Percentiles rank a stretch among this genome's conserved stretches.
phyloP scores from a whole-genome alignment of 2,329 filamentous ascomycete genomes.

The Diplodia seriata region DNA sequence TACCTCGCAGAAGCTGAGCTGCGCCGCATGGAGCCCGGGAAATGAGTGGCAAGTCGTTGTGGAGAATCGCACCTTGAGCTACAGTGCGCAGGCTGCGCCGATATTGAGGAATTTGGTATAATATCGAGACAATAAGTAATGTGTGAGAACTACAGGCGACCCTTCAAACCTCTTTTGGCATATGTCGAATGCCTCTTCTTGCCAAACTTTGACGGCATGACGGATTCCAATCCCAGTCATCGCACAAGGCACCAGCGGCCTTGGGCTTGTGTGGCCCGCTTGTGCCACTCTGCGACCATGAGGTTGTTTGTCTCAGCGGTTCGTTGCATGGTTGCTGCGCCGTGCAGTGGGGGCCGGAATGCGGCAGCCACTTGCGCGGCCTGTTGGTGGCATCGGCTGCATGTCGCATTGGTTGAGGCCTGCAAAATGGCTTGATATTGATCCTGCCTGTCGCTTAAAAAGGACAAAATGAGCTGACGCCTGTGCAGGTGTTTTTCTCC shows the following conservation, averaged over 20 bases:
- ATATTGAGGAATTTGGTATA: background rate
- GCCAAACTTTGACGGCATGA: background rate
- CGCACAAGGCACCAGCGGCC: background rate
- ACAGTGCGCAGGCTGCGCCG: background rate
- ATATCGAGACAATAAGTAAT: background rate
- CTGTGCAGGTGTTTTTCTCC: background rate
- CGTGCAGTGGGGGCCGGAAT: background rate
- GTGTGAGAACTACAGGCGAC: background rate
- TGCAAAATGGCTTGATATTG: background rate
- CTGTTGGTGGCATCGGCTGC: background rate
- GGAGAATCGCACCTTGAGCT: background rate
- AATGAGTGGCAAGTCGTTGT: background rate
- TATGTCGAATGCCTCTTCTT: no score
- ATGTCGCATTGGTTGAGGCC: background rate
- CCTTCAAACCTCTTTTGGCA: no score
- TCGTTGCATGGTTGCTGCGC: background rate
- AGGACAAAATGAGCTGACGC: background rate
- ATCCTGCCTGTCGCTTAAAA: background rate
- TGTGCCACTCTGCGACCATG: background rate
- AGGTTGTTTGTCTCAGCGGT: background rate
- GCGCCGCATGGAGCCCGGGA: background rate
- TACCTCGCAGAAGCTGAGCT: background rate
- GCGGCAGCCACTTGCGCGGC: background rate
- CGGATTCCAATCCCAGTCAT: background rate
- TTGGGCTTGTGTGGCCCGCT: background rate